Percentiles rank a stretch among this genome's conserved stretches.
Conservation (phyloP, 805 yeast species). For the Yarrowia yakushimensis region DNA sequence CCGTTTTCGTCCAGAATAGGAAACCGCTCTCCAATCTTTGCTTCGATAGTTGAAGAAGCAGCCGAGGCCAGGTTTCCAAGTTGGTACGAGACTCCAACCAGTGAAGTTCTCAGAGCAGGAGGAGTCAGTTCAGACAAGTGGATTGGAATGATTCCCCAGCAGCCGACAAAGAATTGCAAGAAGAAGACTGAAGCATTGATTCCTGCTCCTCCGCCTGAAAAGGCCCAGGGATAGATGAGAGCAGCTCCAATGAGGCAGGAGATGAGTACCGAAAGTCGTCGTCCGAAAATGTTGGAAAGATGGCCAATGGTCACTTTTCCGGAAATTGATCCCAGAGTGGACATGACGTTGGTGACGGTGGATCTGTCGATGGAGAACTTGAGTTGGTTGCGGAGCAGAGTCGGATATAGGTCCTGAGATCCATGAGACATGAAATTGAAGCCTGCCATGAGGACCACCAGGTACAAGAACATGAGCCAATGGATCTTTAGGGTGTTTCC, state of each 20-base stretch:
- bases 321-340: background rate
- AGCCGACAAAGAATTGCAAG: background rate
- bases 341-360: background rate
- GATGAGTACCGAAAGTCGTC: background rate
- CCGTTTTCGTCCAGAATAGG: background rate
- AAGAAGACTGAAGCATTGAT: background rate
- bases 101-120: background rate
- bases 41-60: slow-evolving; percentile 68
- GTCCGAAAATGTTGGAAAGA: background rate
- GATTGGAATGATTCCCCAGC: background rate
- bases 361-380: slow-evolving; percentile 38
- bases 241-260: background rate
- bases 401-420: slow-evolving; percentile 68
- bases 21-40: slow-evolving; percentile 48
- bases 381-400: slow-evolving; percentile 59
- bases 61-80: slow-evolving; percentile 53
- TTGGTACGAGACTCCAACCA: background rate
- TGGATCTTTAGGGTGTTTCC: slow-evolving; percentile 39
- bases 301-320: background rate
- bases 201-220: background rate
- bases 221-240: slow-evolving; percentile 5
- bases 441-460: slow-evolving; percentile 60
- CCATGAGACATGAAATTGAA: slow-evolving; percentile 45
- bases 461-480: slow-evolving; percentile 58
- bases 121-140: background rate